Base-by-base conservation (phyloP, 2,329 filamentous ascomycete species). In the Aureobasidium sp. region DNA sequence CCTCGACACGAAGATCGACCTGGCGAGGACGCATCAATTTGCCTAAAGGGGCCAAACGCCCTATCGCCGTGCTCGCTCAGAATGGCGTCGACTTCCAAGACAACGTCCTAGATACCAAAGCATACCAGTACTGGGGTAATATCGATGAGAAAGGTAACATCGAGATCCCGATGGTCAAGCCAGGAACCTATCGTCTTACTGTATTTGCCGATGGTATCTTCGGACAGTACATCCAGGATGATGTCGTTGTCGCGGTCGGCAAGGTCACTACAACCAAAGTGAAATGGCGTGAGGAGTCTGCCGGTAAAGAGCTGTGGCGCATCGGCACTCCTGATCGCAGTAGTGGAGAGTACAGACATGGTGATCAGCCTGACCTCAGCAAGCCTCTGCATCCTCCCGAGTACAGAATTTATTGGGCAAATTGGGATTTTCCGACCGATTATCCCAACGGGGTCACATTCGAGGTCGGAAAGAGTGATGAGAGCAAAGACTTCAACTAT, bases 151-250 rank as follows among this genome's bases (percentile, higher is more conserved):
- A 63, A 3, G 84, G 84, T 2, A 70, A 71, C 5, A 81, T 84
- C 5, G 73, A 70, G 10, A 84, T 88, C 62, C 77, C 75, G 27
- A 76, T 77, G 5, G 79, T 87, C 41, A 82, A 80, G 65, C 79
- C 78, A 3, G 85, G 83, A 6, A 82, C 75, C 0, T 88, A 87
- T 71, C 78, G 84, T 2, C 72, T 88, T 8, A 87, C 85, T 1
- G 73, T 87, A 34, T 87, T 86, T 66, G 85, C 84, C 0, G 80
- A 83, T 12, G 81, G 80, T 0, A 77, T 87, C 44, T 87, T 87
- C 63, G 84, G 85, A 0, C 78, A 86, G 65, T 85, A 79, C 66
- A 72, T 77, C 1, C 77, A 82, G 64, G 84, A 87, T 62, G 73
- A 77, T 42, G 67, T 82, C 12, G 71, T 73, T 2, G 70, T 85